These are phyloP conservation scores for Chrysanthemum seticuspe DNA, from an alignment of 129 eudicot species.

Conservation along the genomic window DNA sequence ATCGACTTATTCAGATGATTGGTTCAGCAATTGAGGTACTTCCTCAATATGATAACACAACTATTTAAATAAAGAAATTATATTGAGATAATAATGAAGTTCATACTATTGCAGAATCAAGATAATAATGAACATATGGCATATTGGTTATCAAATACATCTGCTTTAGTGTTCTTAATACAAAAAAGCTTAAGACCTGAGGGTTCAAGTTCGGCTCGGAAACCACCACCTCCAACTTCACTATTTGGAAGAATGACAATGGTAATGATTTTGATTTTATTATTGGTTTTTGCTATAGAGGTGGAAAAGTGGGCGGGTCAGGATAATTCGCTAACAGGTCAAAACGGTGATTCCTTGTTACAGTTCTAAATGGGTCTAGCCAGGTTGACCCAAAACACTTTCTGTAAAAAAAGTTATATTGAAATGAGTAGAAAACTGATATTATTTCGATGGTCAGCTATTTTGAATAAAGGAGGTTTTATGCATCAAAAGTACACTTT, in stretches of 20 bases:
- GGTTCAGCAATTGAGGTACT: constrained; percentile 97
- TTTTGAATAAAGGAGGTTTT: background rate
- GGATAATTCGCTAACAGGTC: background rate
- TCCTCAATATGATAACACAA: background rate
- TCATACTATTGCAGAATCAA: constrained; percentile 52
- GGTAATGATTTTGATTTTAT: constrained; percentile 38
- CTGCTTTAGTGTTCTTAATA: constrained; percentile 68
- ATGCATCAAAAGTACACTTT: background rate
- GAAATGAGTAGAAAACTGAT: too few species aligned
- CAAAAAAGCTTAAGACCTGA: constrained; percentile 60
- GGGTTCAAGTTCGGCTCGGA: constrained; percentile 49
- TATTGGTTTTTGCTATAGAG: background rate
- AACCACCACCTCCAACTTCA: constrained; percentile 68
- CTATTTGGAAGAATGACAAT: constrained; percentile 82
- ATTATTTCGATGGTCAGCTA: too few species aligned
- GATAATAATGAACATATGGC: constrained; percentile 74
- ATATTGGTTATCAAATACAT: constrained; percentile 82
- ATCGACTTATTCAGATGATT: constrained; percentile 96
- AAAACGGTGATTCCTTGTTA: background rate
- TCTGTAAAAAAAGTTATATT: background rate
- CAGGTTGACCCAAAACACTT: background rate
- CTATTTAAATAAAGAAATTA: background rate
- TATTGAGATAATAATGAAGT: constrained; percentile 4
- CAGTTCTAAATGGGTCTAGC: background rate
- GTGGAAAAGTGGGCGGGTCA: background rate